A percentile compares a stretch with the other conserved stretches of the same genome.
Evolutionary conservation across 768 basidiomycete genomes (phyloP).

Genomic region (Mycena sanguinolenta): DNA sequence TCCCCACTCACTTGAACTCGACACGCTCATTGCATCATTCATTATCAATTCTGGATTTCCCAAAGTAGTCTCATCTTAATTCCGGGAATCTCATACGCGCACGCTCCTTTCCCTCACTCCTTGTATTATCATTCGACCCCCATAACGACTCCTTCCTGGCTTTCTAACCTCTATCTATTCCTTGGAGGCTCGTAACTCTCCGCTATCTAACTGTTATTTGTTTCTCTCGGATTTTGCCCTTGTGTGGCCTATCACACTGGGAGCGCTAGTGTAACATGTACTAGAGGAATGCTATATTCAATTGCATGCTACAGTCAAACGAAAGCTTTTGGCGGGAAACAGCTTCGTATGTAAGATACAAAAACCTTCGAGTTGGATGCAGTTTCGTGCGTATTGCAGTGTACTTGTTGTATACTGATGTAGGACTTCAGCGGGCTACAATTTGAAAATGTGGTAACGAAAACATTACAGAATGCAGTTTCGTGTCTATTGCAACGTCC

Average conservation of each 20-base stretch:
- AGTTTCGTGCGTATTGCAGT: constrained; percentile 24
- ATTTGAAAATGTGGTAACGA: no score
- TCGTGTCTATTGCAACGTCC: no score
- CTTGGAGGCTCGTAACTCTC: constrained; percentile 30
- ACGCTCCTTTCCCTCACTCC: constrained; percentile 31
- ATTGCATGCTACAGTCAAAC: constrained; percentile 24
- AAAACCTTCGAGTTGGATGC: no score
- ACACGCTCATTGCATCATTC: constrained; percentile 30
- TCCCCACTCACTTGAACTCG: constrained; percentile 37
- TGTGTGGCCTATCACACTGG: constrained; percentile 44
- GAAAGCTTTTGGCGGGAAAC: no score
- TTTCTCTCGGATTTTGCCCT: constrained; percentile 45
- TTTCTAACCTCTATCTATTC: constrained; percentile 39
- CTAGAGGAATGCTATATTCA: constrained; percentile 45
- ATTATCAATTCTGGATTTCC: constrained; percentile 37
- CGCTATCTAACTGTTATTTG: constrained; percentile 46
- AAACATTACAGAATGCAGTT: no score
- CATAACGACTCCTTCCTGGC: constrained; percentile 30
- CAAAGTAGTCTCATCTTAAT: constrained; percentile 42
- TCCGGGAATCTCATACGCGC: constrained; percentile 36
- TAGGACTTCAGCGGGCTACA: no score
- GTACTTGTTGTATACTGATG: no score
- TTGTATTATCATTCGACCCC: constrained; percentile 37
- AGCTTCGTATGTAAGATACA: no score
- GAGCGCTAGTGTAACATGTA: constrained; percentile 48